These are phyloP conservation scores for Daldinia eschscholtzii DNA, from an alignment of 2,329 filamentous ascomycete species.

Conservation along the genomic window DNA sequence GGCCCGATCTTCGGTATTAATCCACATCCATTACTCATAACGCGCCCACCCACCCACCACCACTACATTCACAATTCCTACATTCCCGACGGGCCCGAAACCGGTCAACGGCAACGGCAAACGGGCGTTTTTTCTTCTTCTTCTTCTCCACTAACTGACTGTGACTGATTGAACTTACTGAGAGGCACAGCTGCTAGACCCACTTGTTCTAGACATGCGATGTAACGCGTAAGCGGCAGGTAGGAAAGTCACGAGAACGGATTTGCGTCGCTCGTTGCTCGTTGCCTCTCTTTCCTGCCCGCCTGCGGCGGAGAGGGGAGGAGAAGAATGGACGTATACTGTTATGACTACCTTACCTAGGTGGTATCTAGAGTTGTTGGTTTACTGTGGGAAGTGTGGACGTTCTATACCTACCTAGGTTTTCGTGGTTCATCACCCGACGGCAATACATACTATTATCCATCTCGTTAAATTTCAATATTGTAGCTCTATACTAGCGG, in stretches of 20 bases:
- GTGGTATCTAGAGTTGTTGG: too few species aligned
- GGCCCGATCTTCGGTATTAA: slow-evolving; percentile 3
- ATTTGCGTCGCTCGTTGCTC: too few species aligned
- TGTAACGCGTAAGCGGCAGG: slow-evolving; percentile 37
- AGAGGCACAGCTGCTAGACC: neutral
- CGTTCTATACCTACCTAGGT: neutral
- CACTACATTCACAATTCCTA: neutral
- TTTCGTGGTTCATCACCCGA: neutral
- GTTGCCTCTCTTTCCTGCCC: neutral
- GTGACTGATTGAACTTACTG: neutral
- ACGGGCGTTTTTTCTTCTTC: neutral
- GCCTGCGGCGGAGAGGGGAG: neutral
- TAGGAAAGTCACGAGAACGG: slow-evolving; percentile 22
- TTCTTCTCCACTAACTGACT: neutral
- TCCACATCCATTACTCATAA: neutral
- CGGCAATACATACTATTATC: neutral
- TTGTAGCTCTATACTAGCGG: neutral
- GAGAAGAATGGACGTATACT: too few species aligned
- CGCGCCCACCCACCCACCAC: too few species aligned
- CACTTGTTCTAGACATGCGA: slow-evolving; percentile 22
- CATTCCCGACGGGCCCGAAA: neutral
- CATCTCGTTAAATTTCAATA: neutral
- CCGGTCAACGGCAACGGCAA: neutral
- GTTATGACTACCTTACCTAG: too few species aligned
- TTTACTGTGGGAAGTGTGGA: neutral